phyloP scores from a whole-genome alignment of 2,329 filamentous ascomycete species.

The Lecanicillium sp. region DNA sequence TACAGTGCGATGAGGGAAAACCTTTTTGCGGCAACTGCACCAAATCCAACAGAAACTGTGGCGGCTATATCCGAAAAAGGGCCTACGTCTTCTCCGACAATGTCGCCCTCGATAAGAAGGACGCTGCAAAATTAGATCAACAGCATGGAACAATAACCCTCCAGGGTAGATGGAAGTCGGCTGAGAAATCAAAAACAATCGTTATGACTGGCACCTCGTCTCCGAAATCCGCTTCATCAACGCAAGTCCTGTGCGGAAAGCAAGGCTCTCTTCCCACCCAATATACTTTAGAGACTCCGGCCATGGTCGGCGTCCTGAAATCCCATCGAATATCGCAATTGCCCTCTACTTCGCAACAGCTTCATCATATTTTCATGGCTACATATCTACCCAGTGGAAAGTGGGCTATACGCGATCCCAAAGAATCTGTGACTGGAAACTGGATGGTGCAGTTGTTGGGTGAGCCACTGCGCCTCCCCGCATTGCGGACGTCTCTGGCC shows the following conservation, averaged over 20 bases:
- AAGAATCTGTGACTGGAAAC: constrained; percentile 4
- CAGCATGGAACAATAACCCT: constrained; percentile 1
- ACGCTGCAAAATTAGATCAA: not conserved
- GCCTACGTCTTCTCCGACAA: constrained; percentile 10
- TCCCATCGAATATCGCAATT: constrained; percentile 2
- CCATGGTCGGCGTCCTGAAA: not conserved
- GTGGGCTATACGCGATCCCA: not conserved
- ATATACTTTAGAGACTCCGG: not conserved
- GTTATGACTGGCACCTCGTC: no score
- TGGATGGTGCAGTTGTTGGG: constrained; percentile 7
- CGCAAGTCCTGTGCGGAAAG: no score
- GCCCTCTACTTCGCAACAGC: constrained; percentile 7
- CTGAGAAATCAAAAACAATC: not conserved
- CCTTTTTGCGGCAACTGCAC: constrained; percentile 9
- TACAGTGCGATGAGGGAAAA: constrained; percentile 9
- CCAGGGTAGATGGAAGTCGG: constrained; percentile 6
- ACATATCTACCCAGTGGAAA: constrained; percentile 5
- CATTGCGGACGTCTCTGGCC: constrained; percentile 5
- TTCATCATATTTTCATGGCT: constrained; percentile 6
- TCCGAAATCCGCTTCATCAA: not conserved
- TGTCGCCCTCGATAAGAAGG: not conserved
- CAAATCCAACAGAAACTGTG: constrained; percentile 8
- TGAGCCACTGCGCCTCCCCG: constrained; percentile 1
- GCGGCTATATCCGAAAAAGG: constrained; percentile 7
- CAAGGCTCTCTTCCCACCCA: no score